Conservation (phyloP, 192 early-diverging fungal genomes). For the Backusella luteola region DNA sequence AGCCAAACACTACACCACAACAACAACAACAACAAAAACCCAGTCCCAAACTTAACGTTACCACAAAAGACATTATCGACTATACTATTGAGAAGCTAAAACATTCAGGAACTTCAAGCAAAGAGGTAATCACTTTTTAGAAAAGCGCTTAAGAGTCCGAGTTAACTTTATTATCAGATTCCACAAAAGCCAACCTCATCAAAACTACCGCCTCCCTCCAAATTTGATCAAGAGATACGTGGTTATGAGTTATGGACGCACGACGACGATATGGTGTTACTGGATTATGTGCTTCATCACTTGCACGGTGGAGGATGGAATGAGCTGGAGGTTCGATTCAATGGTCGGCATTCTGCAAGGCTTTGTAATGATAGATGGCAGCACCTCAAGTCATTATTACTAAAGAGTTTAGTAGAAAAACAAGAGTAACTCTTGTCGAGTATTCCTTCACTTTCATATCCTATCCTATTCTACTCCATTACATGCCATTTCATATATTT, state of each 20-base stretch:
- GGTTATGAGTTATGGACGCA: slow-evolving; percentile 33
- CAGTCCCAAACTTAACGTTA: background rate
- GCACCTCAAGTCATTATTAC: slow-evolving; percentile 13
- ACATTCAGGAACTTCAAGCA: background rate
- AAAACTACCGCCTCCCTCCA: slow-evolving; percentile 16
- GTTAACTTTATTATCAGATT: background rate
- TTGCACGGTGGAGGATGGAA: slow-evolving; percentile 25
- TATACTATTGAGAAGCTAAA: slow-evolving; percentile 11
- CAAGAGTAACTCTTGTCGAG: background rate
- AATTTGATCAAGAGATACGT: slow-evolving; percentile 22
- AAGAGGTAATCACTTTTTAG: background rate
- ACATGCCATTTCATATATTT: too few species aligned
- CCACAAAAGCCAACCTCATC: background rate
- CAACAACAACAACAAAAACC: background rate
- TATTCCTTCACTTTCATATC: background rate
- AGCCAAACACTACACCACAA: background rate
- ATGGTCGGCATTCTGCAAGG: slow-evolving; percentile 28
- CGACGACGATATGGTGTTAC: slow-evolving; percentile 28
- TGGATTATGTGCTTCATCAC: slow-evolving; percentile 27
- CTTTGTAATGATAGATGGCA: slow-evolving; percentile 30
- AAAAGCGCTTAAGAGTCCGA: background rate
- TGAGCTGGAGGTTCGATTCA: slow-evolving; percentile 22
- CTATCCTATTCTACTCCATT: too few species aligned
- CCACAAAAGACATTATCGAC: slow-evolving; percentile 3
- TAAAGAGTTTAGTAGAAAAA: slow-evolving; percentile 14